A percentile compares a stretch with the other conserved stretches of the same genome.
Conservation (phyloP, 1,284 basidiomycete genomes). For the Ustanciosporium gigantosporum region DNA sequence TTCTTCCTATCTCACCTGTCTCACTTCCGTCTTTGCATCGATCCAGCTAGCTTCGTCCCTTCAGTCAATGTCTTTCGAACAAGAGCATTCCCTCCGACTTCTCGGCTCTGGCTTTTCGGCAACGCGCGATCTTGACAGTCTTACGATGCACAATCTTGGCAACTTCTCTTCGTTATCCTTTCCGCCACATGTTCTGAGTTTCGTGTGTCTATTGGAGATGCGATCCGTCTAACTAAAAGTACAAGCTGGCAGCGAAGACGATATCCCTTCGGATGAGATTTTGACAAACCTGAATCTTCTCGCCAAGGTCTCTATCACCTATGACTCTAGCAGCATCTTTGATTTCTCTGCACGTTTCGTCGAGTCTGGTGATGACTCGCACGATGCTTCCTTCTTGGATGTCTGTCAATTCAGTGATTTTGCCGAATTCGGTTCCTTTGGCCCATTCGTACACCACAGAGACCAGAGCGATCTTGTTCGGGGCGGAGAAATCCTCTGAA, state of each 20-base stretch:
- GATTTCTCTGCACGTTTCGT: slow-evolving; percentile 96
- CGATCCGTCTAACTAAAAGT: no score
- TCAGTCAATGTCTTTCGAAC: no score
- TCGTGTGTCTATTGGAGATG: no score
- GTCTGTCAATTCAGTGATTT: slow-evolving; percentile 90
- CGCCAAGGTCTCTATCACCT: slow-evolving; percentile 90
- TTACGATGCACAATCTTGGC: no score
- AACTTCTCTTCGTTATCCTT: no score
- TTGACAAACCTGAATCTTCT: slow-evolving; percentile 96
- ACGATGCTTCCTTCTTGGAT: slow-evolving; percentile 97
- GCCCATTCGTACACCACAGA: slow-evolving; percentile 99
- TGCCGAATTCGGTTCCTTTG: slow-evolving; percentile 93
- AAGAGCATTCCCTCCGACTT: no score
- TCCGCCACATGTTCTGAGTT: no score
- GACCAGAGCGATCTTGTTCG: slow-evolving; percentile 69
- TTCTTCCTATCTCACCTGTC: not conserved
- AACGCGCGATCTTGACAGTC: no score
- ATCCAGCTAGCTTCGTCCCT: no score
- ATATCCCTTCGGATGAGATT: slow-evolving; percentile 70
- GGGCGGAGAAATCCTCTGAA: slow-evolving; percentile 42
- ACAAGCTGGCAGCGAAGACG: slow-evolving; percentile 56
- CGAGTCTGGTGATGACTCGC: slow-evolving; percentile 89
- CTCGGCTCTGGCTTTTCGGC: no score
- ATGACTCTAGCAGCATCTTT: slow-evolving; percentile 96
- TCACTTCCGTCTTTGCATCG: no score